Base-by-base conservation (phyloP, 2,329 filamentous ascomycete species). In the Trichoderma sp. region DNA sequence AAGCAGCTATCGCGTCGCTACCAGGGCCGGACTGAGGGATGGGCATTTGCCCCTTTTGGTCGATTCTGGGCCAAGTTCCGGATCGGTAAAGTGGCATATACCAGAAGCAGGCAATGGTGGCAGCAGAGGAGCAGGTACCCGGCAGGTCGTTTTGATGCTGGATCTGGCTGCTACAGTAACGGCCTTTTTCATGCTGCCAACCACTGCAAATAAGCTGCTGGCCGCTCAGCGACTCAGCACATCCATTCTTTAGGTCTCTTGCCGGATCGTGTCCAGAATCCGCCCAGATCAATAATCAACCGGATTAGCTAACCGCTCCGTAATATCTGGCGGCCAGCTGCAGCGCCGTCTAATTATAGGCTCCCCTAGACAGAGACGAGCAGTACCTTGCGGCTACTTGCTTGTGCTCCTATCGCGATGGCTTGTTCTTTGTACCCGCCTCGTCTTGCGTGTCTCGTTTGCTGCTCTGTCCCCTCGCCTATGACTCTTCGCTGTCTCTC, bases 41-140 rank as follows among this genome's bases (percentile, higher is more conserved):
- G 37, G 26, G 58, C 58, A 60, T 60, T 60, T 43, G 11, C 58
- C 58, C 32, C 24, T 58, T 58, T 58, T 58, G 6, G 55, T 54
- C 51, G 28, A 30, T 30, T 16, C 7, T 51, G 5, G 28, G 2
- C 26, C 2, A 4, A 4, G 26, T 4, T 3, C 37, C 37, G 37
- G 37, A 39, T 39, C 37, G 18, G 51, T 54, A 54, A 13, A 26
- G 21, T 26, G 14, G 14, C 11, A 30, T 7, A 30, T 54, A 16
- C 51, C 51, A 30, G 46, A 49, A 24, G 21, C 46, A 49, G 46
- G 46, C 46, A 49, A 49, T 49, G 46, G 46, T 24, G 39, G 37
- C 39, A 18, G 37, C 39, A 18, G 16, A 43, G 39, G 16, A 43
- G 6, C 39, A 43, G 39, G 43, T 49, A 4, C n/a, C 43, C 21